Evolutionary conservation across 306 rosid species (phyloP), one percentile per base, ranked within the genome.

Genomic region (Ormosia emarginata): DNA sequence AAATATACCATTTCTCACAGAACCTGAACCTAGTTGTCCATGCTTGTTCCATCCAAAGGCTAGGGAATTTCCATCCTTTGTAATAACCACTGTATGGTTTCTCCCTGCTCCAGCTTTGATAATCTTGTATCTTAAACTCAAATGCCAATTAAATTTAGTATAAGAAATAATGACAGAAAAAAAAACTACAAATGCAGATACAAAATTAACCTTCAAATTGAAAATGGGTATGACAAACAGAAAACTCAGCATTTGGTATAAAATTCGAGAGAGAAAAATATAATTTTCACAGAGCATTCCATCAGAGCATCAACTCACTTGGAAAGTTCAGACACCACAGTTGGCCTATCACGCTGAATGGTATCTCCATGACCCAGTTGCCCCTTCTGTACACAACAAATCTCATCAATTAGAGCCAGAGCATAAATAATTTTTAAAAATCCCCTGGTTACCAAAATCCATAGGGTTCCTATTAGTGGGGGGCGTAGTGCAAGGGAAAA

Each of bases 41-140:
- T 95, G 99, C 83, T 95, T 95, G 86, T 95, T 95, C 98, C 98
- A 93, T 43, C 99, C 99, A 78, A 95, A 95, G n/a, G 98, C 85
- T 10, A 95, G 86, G 62, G 99, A 93, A 44, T 84, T 87, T 8
- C 97, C 97, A 72, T 95, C 98, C 7, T 90, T 94, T 0, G 98
- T 92, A 47, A 90, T 87, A 69, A 92, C 97, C n/a, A 93, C 96
- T 0, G 96, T 86, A 83, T 95, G 99, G 82, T 71, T 92, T 89
- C 84, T 92, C 84, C 99, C 99, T 34, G 98, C 73, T 80, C 92
- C 95, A 79, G 97, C 99, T 87, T 85, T 82, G 75, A 93, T 83
- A 67, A 95, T 67, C 79, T 91, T 95, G 90, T 88, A 88, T 85
- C 99, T 95, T 57, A 74, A 85, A 71, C 12, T 49, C 44, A 84